Evolutionary conservation across 345 rosid genomes (phyloP), one percentile per base, ranked within the genome.

Genomic region (Cardamine occulta): DNA sequence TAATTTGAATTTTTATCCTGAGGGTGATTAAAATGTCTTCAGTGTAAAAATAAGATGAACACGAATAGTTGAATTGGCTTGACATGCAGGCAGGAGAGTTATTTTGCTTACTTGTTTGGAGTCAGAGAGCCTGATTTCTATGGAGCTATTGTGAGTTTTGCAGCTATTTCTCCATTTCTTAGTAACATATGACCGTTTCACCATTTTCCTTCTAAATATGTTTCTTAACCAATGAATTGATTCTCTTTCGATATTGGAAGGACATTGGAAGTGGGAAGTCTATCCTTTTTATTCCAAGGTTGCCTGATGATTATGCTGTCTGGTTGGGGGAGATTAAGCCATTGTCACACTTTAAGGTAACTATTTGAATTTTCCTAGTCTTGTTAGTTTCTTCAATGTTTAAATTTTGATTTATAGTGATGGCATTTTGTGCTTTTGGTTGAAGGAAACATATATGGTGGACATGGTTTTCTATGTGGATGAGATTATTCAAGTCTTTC

Each of bases 251-350:
- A 1, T 61, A 42, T 34, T 35, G 82, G 53, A 85, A 93, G 98
- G 98, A 93, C 70, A 80, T 93, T 68, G 85, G 75, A 23, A 91
- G 86, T 52, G 97, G 98, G 66, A 82, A 86, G 24, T 88, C 97
- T 61, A 78, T 93, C 70, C 90, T 93, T 39, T 91, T 93, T 76
- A 86, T 84, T 58, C 98, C 98, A 35, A 81, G 95, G 64, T 79
- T 93, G 67, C 88, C 97, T 60, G 82, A 84, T 54, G 97, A 90
- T 19, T 89, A 88, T 81, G 97, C 98, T 71, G 93, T 93, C 45
- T 93, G 98, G 97, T 69, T 90, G 81, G 98, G 98, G 56, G 88
- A 89, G 84, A 89, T 93, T 75, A 88, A 88, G 88, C 84, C 91
- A 13, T 54, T 79, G 21, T 77, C 86, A 0, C 79, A 81, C 84